Percentiles rank a stretch among this genome's conserved stretches.
These are phyloP conservation scores for Hyaloperonospora arabidopsidis DNA, from an alignment of 352 stramenopile genomes.

Conservation along the genomic window DNA sequence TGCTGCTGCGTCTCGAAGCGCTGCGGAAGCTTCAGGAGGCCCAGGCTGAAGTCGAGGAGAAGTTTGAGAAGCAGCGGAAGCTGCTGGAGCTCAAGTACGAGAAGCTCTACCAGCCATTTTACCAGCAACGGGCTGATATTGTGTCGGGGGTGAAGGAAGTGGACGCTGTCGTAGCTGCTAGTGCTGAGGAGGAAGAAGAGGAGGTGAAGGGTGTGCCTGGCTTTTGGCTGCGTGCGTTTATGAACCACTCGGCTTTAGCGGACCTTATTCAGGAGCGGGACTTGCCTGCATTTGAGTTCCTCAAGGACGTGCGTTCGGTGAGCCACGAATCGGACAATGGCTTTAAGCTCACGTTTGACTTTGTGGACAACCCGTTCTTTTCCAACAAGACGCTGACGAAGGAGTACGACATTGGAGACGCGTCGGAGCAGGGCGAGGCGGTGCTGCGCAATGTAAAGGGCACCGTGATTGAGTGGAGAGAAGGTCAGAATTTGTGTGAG, in stretches of 20 bases:
- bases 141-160: conserved; percentile 75
- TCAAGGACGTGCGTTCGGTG: conserved; percentile 64
- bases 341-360: conserved; percentile 82
- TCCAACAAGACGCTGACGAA: conserved; percentile 70
- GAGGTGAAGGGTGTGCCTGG: conserved; percentile 73
- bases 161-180: conserved; percentile 43
- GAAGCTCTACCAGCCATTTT: conserved; percentile 83
- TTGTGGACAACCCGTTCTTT: conserved; percentile 74
- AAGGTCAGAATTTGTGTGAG: conserved; percentile 76
- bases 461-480: conserved; percentile 76
- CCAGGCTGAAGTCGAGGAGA: conserved; percentile 65
- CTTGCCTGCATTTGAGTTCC: conserved; percentile 68
- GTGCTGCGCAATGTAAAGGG: conserved; percentile 71
- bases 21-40: conserved; percentile 73
- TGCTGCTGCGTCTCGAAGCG: conserved; percentile 60
- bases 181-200: conserved; percentile 41
- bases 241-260: conserved; percentile 76
- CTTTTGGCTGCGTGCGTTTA: conserved; percentile 79
- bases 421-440: conserved; percentile 68
- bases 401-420: conserved; percentile 83
- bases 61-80: conserved; percentile 84
- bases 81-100: conserved; percentile 82
- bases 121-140: conserved; percentile 61
- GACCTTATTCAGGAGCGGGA: conserved; percentile 79
- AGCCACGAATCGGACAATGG: conserved; percentile 78